Base-by-base conservation (phyloP, 208 protist genomes). In the Histomonas meleagridis region DNA sequence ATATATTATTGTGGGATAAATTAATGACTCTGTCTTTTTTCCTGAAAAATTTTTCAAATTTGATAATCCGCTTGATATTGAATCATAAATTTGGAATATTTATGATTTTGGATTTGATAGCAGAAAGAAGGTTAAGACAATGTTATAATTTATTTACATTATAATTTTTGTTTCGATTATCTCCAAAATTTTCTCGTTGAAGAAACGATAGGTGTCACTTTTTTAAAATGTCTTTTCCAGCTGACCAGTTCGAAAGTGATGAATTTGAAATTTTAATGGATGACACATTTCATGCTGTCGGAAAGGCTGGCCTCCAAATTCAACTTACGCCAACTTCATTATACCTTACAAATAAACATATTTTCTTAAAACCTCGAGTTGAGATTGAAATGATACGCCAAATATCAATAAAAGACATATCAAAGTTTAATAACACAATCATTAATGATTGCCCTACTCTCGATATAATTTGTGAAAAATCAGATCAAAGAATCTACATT, bases 191-290 rank as follows among this genome's bases (percentile, higher is more conserved):
- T n/a, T n/a, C n/a, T n/a, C n/a, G n/a, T n/a, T n/a, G n/a, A n/a
- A n/a, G n/a, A n/a, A n/a, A n/a, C n/a, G n/a, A n/a, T n/a, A n/a
- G n/a, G n/a, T n/a, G n/a, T n/a, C n/a, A n/a, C n/a, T n/a, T n/a
- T n/a, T n/a, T n/a, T n/a, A 79, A 18, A 79, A 86, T 86, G 76
- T 53, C 26, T 32, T 18, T 16, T 26, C 76, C 43, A 86, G 40
- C 21, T n/a, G 76, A 32, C 32, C 46, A n/a, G n/a, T n/a, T 86
- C 5, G 46, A 86, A 49, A 86, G 55, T 57, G 76, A 46, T 4
- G 76, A 86, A 49, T 86, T 86, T 57, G 51, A 55, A 49, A 86
- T 86, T 53, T 55, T 86, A 5, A 46, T n/a, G 18, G 76, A 86
- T 55, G 43, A 55, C 21, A 38, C 40, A 35, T 86, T 43, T 35